Evolutionary conservation across 2,329 filamentous ascomycete species (phyloP).

Genomic region (Pseudogymnoascus verrucosus): DNA sequence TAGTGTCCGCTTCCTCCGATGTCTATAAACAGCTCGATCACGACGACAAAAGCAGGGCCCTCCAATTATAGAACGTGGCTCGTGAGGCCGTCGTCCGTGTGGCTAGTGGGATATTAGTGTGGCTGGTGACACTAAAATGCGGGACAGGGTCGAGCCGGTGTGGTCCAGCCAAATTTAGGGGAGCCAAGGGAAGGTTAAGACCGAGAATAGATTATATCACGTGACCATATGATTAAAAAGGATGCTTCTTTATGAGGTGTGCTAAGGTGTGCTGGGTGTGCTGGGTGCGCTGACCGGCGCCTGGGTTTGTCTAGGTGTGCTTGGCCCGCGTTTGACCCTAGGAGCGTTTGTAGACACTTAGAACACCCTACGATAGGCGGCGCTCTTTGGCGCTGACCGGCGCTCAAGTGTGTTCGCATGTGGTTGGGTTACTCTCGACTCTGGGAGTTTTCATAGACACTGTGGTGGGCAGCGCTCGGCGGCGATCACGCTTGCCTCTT

Average conservation of each 20-base stretch:
- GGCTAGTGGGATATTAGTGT: not conserved
- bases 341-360: no score
- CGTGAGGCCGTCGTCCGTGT: not conserved
- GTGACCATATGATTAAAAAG: not conserved
- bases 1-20: not conserved
- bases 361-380: no score
- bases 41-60: not conserved
- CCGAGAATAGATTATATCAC: not conserved
- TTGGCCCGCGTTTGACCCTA: no score
- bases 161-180: not conserved
- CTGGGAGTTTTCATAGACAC: no score
- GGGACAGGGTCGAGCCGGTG: not conserved
- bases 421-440: no score
- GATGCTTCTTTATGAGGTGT: not conserved
- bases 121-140: conserved; percentile 1
- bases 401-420: no score
- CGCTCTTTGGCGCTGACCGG: no score
- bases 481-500: no score
- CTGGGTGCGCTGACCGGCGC: not conserved
- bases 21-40: conserved; percentile 7
- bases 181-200: not conserved
- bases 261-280: not conserved
- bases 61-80: conserved; percentile 8
- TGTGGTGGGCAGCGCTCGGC: no score
- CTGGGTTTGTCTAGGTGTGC: no score